Evolutionary conservation across 108 stramenopile genomes (phyloP), one percentile per base, ranked within the genome.

Genomic region (Cyclotella choctawhatcheeana): DNA sequence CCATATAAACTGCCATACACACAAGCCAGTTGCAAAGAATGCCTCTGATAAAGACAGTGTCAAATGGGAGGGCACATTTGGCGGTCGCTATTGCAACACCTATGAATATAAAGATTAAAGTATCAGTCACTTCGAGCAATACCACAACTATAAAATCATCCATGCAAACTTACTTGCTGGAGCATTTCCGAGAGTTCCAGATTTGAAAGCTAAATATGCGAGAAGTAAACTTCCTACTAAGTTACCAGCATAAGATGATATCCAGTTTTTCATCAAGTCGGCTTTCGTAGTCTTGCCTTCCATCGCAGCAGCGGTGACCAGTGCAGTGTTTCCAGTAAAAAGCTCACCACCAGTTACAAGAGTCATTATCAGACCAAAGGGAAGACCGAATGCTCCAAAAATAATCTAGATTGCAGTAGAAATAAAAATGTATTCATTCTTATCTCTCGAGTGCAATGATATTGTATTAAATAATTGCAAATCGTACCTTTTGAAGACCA

Each of bases 11-110:
- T 44, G 97, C 95, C 87, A 96, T 91, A 74, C 96, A 97, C 7
- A 98, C 98, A 26, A 97, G 81, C 94, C 95, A 98, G 83, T 97
- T 98, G 74, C 96, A 97, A 26, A 96, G 82, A 61, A 98, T 86
- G 3, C 93, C 98, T 63, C 94, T 88, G 33, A 91, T 83, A 76
- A 98, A 96, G 3, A 95, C 85, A 72, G 84, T 79, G 44, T 90
- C 81, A 77, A 92, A 96, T 26, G 94, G 71, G 32, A 88, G 51
- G 6, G 92, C 69, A 51, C 84, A 86, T 74, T 97, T 97, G 43
- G 86, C 89, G 30, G 90, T 91, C 13, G 93, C 91, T 56, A 94
- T 90, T 5, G 85, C 86, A 22, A 78, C 89, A 54, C 56, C 56
- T 58, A 12, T n/a, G n/a, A n/a, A n/a, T n/a, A n/a, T n/a, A n/a